phyloP scores from a whole-genome alignment of 225 moss, liverwort and hornwort genomes.

The Bryum argenteum region DNA sequence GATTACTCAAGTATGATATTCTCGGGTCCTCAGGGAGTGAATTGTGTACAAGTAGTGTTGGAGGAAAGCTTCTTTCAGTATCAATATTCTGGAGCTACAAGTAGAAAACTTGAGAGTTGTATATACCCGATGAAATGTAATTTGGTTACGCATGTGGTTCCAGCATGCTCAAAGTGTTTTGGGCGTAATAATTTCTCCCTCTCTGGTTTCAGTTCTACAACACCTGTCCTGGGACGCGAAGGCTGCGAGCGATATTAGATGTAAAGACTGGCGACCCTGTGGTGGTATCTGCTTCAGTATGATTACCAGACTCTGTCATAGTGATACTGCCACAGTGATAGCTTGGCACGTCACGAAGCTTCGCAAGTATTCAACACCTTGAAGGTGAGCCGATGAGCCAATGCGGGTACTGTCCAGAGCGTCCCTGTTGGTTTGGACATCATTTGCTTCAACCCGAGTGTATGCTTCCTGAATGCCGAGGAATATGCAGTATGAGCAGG shows the following conservation, averaged over 20 bases:
- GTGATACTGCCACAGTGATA: neutral
- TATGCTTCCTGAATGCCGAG: neutral
- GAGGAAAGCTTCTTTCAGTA: constrained; percentile 2
- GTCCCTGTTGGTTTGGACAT: neutral
- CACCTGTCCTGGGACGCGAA: neutral
- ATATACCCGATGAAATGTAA: constrained; percentile 43
- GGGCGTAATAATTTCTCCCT: neutral
- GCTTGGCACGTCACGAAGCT: neutral
- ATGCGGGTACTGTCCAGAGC: neutral
- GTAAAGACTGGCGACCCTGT: neutral
- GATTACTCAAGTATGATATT: constrained; percentile 22
- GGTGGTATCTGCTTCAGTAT: neutral
- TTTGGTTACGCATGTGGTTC: constrained; percentile 17
- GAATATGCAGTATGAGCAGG: no score
- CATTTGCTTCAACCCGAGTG: no score
- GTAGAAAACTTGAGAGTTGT: constrained; percentile 33
- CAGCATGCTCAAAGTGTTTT: neutral
- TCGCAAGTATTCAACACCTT: neutral
- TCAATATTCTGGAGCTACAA: constrained; percentile 16
- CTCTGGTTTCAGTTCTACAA: neutral
- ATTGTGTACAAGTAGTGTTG: constrained; percentile 18
- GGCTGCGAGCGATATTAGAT: neutral
- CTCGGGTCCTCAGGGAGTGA: constrained; percentile 16
- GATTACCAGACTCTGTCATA: neutral
- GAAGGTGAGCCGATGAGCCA: neutral